These are phyloP conservation scores for Penicillium sp. DNA, from an alignment of 2,329 filamentous ascomycete genomes.

Conservation along the genomic window DNA sequence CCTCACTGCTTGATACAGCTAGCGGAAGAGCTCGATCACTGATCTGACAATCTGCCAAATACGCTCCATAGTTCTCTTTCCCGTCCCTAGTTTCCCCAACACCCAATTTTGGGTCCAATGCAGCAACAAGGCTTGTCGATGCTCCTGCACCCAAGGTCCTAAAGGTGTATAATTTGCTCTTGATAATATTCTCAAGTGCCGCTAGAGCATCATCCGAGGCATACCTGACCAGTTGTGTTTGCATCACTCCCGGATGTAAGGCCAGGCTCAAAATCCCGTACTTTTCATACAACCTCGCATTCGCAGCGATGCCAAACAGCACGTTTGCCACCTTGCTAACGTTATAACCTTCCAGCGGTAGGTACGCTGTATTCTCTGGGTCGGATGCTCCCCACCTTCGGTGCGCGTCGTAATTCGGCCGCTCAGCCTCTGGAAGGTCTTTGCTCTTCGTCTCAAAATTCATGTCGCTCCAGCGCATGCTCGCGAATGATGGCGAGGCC, in stretches of 20 bases:
- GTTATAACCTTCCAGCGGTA: constrained; percentile 16
- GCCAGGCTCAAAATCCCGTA: constrained; percentile 21
- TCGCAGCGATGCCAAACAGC: constrained; percentile 37
- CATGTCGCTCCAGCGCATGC: constrained; percentile 31
- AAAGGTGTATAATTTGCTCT: constrained; percentile 12
- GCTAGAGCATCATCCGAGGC: not conserved
- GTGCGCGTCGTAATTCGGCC: constrained; percentile 25
- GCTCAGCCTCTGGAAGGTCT: constrained; percentile 17
- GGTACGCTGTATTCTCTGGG: constrained; percentile 9
- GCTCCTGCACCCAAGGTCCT: constrained; percentile 42
- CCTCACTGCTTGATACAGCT: constrained; percentile 26
- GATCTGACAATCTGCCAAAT: constrained; percentile 40
- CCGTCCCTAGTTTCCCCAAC: constrained; percentile 13
- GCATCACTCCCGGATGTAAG: constrained; percentile 25
- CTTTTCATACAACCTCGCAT: constrained; percentile 19
- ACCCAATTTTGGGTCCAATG: constrained; percentile 40
- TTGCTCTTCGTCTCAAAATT: constrained; percentile 25
- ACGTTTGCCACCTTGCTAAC: constrained; percentile 45
- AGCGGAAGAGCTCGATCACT: constrained; percentile 28
- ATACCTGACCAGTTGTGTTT: constrained; percentile 3
- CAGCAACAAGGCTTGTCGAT: constrained; percentile 42
- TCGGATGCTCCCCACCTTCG: not conserved
- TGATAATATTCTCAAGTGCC: not conserved
- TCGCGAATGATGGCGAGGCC: constrained; percentile 22
- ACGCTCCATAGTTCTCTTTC: constrained; percentile 32